Conservation (phyloP, 257 asterid genomes). For the Nicotiana attenuata region DNA sequence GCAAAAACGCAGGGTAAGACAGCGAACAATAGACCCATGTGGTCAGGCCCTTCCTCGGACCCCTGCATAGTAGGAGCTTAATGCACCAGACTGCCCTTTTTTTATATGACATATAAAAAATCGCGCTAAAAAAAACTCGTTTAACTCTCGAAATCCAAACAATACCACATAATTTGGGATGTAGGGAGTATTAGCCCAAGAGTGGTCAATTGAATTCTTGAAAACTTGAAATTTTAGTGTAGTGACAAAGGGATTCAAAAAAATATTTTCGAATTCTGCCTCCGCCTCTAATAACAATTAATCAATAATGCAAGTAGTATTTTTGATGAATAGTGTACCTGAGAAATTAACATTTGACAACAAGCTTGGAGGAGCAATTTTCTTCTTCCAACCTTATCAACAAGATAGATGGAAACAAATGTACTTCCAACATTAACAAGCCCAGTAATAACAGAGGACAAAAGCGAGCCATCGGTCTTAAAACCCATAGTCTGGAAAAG, state of each 20-base stretch:
- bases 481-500: slow-evolving; percentile 18
- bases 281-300: too few relatives aligned
- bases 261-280: neutral
- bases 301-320: neutral
- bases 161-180: too few relatives aligned
- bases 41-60: too few relatives aligned
- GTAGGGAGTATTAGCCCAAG: neutral
- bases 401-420: neutral
- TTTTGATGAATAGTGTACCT: neutral
- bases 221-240: neutral
- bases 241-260: neutral
- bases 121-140: too few relatives aligned
- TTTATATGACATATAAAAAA: too few relatives aligned
- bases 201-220: neutral
- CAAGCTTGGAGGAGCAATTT: slow-evolving; percentile 19
- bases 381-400: slow-evolving; percentile 18
- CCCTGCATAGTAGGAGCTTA: too few relatives aligned
- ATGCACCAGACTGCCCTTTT: too few relatives aligned
- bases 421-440: slow-evolving; percentile 9
- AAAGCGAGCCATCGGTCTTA: neutral
- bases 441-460: slow-evolving; percentile 12
- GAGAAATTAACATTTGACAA: slow-evolving; percentile 16
- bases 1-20: too few relatives aligned
- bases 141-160: too few relatives aligned
- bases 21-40: too few relatives aligned